Evolutionary conservation across 2,329 filamentous ascomycete species (phyloP).

Genomic region (Neonectria punicea): DNA sequence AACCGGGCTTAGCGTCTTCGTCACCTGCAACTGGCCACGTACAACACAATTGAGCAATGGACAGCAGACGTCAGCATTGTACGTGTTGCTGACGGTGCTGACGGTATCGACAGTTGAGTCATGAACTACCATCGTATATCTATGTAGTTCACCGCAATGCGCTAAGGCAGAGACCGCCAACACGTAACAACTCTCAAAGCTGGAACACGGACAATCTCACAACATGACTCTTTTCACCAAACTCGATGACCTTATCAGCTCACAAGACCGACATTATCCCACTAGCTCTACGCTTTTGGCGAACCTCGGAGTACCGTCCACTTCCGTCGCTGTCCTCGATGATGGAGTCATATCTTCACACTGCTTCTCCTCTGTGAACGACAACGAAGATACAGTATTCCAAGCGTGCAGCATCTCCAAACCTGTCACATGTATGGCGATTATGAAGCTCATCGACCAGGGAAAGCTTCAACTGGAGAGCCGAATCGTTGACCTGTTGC

Average conservation of each 20-base stretch:
- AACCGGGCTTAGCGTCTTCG: too few species aligned
- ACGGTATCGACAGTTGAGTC: too few species aligned
- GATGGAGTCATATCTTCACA: not conserved
- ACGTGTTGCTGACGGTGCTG: too few species aligned
- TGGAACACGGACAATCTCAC: too few species aligned
- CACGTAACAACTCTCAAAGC: too few species aligned
- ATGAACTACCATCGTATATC: too few species aligned
- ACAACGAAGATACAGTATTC: not conserved
- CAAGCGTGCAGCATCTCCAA: slow-evolving; percentile 4
- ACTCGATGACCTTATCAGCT: not conserved
- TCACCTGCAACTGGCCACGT: too few species aligned
- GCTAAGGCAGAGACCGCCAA: too few species aligned
- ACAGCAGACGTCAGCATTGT: too few species aligned
- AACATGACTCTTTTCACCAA: not conserved
- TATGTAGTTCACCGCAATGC: too few species aligned
- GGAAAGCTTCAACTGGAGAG: not conserved
- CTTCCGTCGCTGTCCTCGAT: not conserved
- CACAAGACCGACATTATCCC: not conserved
- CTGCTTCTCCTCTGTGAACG: not conserved
- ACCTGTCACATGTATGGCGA: not conserved
- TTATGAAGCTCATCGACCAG: not conserved
- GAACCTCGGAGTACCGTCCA: not conserved
- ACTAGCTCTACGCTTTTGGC: not conserved
- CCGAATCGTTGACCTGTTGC: not conserved
- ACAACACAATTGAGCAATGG: too few species aligned